Base-by-base conservation (phyloP, 352 stramenopile genomes). In the Phytopythium montanum region DNA sequence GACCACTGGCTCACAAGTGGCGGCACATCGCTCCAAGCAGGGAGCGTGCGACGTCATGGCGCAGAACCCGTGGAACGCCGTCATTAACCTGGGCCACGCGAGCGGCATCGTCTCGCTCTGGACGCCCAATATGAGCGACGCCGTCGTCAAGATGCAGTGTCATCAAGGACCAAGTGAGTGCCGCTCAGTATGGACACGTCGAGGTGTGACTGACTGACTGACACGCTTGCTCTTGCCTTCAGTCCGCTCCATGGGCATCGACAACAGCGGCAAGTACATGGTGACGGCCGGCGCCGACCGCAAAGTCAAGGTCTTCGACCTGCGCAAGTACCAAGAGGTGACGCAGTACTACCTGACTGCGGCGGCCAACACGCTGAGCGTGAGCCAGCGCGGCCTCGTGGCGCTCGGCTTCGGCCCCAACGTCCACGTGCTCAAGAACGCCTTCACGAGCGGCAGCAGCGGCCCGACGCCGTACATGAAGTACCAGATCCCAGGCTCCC, bases 21-120 rank as follows among this genome's bases (percentile, higher is more conserved):
- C 84, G 7, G 79, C 92, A 56, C 96, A 98, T 71, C 79, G 89
- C 28, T 98, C 96, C 3, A 92, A 96, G 66, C 86, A 96, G 34
- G 97, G 95, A n/a, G 62, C 95, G 12, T 98, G 91, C 60, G 69
- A 92, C 55, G 88, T 88, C 5, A 96, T 99, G 74, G 78, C 79
- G 46, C 90, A 98, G 57, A 99, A 99, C 79, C 95, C 94, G 21
- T 95, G 86, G 72, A 99, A 99, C 65, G 97, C 93, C 25, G 90
- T 99, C 18, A 73, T 99, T 19, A 96, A 99, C 71, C 70, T 98
- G 5, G 98, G 97, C 48, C 97, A 99, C 74, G 83, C 85, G 38
- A 99, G 97, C 72, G 98, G 98, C 38, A 95, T 97, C 38, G 97
- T 99, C n/a, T 98, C 96, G 23, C 79, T 99, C 13, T 99, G 98